These are phyloP conservation scores for Hanseniaspora thailandica DNA, from an alignment of 805 yeast genomes.

Conservation along the genomic window DNA sequence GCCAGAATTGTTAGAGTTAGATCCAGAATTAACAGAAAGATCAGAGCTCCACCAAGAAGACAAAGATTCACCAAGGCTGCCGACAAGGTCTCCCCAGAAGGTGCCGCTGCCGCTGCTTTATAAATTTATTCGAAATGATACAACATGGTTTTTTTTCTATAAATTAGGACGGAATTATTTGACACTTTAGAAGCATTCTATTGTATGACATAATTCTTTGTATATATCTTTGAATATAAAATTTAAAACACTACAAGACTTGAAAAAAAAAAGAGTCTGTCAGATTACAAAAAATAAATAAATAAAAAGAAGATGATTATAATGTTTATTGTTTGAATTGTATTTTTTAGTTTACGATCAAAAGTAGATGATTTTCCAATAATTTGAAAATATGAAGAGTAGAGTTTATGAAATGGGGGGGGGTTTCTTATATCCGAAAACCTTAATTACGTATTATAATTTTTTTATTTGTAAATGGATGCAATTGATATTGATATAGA, in stretches of 20 bases:
- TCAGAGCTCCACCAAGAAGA: constrained; percentile 98
- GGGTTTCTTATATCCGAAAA: neutral
- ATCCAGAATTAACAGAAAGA: constrained; percentile 96
- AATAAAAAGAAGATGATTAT: neutral
- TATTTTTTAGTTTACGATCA: no score
- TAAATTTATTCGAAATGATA: constrained; percentile 24
- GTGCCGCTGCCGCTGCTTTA: constrained; percentile 90
- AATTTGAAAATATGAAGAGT: no score
- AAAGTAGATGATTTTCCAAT: no score
- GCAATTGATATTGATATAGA: no score
- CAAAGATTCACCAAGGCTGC: constrained; percentile 89
- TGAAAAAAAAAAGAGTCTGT: neutral
- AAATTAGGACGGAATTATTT: neutral
- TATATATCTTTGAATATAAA: neutral
- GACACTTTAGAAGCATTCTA: neutral
- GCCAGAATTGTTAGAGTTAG: constrained; percentile 99
- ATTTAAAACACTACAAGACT: neutral
- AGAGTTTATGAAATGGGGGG: no score
- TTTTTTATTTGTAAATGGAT: neutral
- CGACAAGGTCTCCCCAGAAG: constrained; percentile 90
- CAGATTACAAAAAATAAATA: neutral
- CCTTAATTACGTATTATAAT: neutral
- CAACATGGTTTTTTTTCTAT: neutral
- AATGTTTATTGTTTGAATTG: neutral
- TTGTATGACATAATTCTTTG: neutral